Conservation (phyloP, 2,329 filamentous ascomycete genomes). For the Aspergillus versicolor region DNA sequence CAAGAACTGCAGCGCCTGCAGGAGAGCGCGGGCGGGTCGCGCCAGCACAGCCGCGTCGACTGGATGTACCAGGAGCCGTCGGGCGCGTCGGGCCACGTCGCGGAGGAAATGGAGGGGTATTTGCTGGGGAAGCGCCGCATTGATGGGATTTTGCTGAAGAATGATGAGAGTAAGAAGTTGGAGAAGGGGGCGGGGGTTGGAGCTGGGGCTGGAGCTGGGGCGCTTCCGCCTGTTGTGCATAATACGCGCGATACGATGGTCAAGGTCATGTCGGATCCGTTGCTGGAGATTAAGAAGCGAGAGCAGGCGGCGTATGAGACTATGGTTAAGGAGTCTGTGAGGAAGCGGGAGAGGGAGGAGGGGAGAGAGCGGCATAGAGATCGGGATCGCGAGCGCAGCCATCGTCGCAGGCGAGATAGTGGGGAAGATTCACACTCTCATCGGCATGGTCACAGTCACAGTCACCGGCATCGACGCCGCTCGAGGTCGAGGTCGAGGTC, state of each 20-base stretch:
- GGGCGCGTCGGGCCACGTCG: constrained; percentile 66
- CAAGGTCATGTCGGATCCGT: constrained; percentile 87
- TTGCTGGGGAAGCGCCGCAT: constrained; percentile 89
- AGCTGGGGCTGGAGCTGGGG: constrained; percentile 8
- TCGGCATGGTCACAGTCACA: constrained; percentile 22
- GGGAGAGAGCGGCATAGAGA: constrained; percentile 17
- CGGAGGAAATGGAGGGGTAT: constrained; percentile 90
- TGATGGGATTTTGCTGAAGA: constrained; percentile 75
- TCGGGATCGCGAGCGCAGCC: constrained; percentile 22
- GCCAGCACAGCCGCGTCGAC: constrained; percentile 79
- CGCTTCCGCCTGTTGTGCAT: constrained; percentile 39
- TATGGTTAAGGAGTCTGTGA: constrained; percentile 46
- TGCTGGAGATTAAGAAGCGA: constrained; percentile 89
- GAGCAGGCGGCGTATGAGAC: constrained; percentile 76
- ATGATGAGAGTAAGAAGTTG: constrained; percentile 75
- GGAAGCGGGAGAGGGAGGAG: constrained; percentile 25
- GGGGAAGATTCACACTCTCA: constrained; percentile 26
- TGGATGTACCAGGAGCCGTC: constrained; percentile 98
- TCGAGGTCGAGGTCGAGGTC: constrained; percentile 15
- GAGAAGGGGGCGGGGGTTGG: constrained; percentile 62
- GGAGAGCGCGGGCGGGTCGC: constrained; percentile 81
- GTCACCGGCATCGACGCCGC: not conserved
- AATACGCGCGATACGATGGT: constrained; percentile 78
- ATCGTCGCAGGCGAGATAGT: constrained; percentile 22
- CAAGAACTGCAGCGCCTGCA: constrained; percentile 89